Conservation (phyloP, 2,329 filamentous ascomycete genomes). For the Apiospora saccharicola region DNA sequence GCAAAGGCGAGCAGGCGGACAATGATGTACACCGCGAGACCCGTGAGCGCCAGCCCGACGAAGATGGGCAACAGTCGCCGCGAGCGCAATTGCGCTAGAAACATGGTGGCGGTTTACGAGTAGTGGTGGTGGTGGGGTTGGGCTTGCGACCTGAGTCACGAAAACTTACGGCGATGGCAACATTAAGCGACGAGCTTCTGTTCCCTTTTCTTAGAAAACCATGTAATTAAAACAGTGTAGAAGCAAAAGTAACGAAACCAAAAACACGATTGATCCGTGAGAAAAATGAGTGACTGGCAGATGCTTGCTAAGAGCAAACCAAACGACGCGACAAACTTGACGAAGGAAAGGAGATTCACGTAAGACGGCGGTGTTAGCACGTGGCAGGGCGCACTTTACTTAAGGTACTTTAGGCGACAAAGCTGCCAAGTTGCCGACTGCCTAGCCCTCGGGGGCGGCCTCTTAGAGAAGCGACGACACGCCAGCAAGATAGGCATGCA, state of each 20-base stretch:
- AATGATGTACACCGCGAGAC: conserved; percentile 9
- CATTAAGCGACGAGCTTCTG: background rate
- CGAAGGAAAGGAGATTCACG: background rate
- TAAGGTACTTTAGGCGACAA: background rate
- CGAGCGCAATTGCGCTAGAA: conserved; percentile 23
- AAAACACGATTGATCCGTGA: background rate
- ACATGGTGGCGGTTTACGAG: conserved; percentile 15
- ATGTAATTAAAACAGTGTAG: background rate
- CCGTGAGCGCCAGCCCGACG: conserved; percentile 18
- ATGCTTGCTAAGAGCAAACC: background rate
- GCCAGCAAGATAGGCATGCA: too few species aligned
- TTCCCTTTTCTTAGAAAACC: background rate
- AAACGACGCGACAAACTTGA: background rate
- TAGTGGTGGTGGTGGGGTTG: background rate
- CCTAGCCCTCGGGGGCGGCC: background rate
- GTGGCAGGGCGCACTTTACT: background rate
- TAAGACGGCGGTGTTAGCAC: background rate
- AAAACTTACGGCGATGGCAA: background rate
- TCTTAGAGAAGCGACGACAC: background rate
- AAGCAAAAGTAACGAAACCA: background rate
- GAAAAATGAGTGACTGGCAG: background rate
- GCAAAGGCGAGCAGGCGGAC: conserved; percentile 30
- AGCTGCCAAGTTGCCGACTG: background rate
- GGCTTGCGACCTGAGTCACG: conserved; percentile 7
- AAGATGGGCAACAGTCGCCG: background rate